Evolutionary conservation across 2,329 filamentous ascomycete species (phyloP).

Genomic region (Teratosphaeria zuluensis): DNA sequence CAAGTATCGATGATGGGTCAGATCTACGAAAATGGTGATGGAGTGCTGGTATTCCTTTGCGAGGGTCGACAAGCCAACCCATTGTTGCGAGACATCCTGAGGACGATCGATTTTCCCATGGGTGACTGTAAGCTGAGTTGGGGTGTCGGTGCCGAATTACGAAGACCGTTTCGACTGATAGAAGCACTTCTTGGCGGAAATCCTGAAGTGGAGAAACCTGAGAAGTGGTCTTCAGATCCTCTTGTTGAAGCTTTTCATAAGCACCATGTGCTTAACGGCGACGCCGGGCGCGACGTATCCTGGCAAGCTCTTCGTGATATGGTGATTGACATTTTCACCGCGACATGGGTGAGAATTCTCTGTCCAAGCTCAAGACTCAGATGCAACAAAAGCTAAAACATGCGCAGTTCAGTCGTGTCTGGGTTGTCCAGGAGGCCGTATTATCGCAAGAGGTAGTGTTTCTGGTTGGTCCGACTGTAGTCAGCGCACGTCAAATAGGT

Average conservation of each 20-base stretch:
- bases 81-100: background rate
- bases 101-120: background rate
- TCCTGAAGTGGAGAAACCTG: background rate
- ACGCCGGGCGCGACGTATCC: background rate
- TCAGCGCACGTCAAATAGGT: background rate
- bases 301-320: background rate
- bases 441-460: too few relatives aligned
- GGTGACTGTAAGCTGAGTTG: background rate
- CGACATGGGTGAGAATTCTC: background rate
- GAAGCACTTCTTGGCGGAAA: background rate
- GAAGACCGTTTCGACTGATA: background rate
- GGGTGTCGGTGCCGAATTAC: background rate
- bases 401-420: too few relatives aligned
- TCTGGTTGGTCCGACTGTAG: background rate
- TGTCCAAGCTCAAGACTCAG: background rate
- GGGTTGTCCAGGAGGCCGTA: too few relatives aligned
- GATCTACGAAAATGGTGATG: slow-evolving; percentile 4
- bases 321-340: background rate
- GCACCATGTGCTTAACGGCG: background rate
- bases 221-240: background rate
- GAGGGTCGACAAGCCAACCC: background rate
- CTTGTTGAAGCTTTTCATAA: background rate
- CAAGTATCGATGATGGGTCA: slow-evolving; percentile 8
- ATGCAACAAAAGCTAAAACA: background rate
- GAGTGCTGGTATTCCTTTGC: slow-evolving; percentile 6